Percentiles rank a stretch among this genome's conserved stretches.
Evolutionary conservation across 2,329 filamentous ascomycete genomes (phyloP).

Genomic region (Huntiella moniliformis): DNA sequence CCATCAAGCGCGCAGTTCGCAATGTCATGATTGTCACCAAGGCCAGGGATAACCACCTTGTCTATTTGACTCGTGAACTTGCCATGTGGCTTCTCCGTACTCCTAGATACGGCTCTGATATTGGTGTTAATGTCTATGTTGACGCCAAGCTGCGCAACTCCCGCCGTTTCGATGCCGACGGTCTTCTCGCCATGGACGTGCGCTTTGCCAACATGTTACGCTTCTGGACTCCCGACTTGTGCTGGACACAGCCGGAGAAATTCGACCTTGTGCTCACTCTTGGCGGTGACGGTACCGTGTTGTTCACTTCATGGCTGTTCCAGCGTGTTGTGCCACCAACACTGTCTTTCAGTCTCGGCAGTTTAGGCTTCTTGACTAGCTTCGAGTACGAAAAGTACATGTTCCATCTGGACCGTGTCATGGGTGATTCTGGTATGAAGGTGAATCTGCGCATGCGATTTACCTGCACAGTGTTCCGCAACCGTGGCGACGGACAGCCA

Average conservation of each 20-base stretch:
- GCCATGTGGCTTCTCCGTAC: conserved; percentile 75
- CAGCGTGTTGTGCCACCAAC: conserved; percentile 74
- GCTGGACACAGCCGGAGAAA: conserved; percentile 81
- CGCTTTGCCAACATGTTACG: conserved; percentile 69
- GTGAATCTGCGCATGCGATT: conserved; percentile 98
- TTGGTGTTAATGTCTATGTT: conserved; percentile 97
- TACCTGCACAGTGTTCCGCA: conserved; percentile 87
- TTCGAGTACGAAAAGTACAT: conserved; percentile 82
- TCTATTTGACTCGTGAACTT: conserved; percentile 73
- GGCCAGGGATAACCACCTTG: conserved; percentile 83
- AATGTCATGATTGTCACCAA: conserved; percentile 99
- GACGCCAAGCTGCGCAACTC: conserved; percentile 82
- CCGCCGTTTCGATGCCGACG: conserved; percentile 65
- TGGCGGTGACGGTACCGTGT: conserved; percentile 69
- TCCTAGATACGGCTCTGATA: conserved; percentile 68
- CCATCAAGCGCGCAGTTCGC: conserved; percentile 76
- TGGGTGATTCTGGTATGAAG: conserved; percentile 90
- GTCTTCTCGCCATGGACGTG: conserved; percentile 53
- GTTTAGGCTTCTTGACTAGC: conserved; percentile 72
- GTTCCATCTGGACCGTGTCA: conserved; percentile 66
- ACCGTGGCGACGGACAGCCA: conserved; percentile 33
- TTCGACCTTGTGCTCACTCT: conserved; percentile 88
- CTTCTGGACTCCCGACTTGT: conserved; percentile 93
- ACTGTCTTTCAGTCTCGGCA: conserved; percentile 67
- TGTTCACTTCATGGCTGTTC: conserved; percentile 85